Conservation (phyloP, 2,329 filamentous ascomycete genomes). For the Alternaria panax region DNA sequence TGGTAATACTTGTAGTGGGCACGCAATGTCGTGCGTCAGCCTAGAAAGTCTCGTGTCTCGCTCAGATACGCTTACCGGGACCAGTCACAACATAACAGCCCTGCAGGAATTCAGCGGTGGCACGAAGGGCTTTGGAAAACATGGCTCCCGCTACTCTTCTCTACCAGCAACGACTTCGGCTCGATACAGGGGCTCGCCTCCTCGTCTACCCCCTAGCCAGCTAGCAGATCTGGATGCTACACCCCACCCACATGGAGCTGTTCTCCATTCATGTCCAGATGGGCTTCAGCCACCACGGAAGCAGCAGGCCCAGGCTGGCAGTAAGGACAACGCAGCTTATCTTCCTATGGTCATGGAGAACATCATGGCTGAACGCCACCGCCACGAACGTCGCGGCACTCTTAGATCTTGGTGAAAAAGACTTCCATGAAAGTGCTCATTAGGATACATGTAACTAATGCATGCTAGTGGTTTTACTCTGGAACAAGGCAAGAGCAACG, state of each 20-base stretch:
- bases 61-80: background rate
- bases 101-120: background rate
- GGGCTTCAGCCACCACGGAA: background rate
- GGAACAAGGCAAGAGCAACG: background rate
- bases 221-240: background rate
- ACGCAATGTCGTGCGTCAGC: background rate
- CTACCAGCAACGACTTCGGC: background rate
- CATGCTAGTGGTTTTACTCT: background rate
- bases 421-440: background rate
- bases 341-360: conserved; percentile 15
- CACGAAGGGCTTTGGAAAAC: too few relatives aligned
- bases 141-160: background rate
- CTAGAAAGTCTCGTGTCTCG: background rate
- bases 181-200: background rate
- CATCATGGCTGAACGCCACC: background rate
- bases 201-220: background rate
- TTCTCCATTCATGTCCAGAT: background rate
- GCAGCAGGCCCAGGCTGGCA: background rate
- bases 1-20: background rate
- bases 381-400: background rate
- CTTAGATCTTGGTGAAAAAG: conserved; percentile 6
- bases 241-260: background rate
- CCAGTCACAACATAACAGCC: background rate
- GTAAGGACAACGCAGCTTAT: conserved; percentile 7
- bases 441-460: background rate